These are phyloP conservation scores for Lavandula angustifolia DNA, from an alignment of 257 asterid species.

Conservation along the genomic window DNA sequence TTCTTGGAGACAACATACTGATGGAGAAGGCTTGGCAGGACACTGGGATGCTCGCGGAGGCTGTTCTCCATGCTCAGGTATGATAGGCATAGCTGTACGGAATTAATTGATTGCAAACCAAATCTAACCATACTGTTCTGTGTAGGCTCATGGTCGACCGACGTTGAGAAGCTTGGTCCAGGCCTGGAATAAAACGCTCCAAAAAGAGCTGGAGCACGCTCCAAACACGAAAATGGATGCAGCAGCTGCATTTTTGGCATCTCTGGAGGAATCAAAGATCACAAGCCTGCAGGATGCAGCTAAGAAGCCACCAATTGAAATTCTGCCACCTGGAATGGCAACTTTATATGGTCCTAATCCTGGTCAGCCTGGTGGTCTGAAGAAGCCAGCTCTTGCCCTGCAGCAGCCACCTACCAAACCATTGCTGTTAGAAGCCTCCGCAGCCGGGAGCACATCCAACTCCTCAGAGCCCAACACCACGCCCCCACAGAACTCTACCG, in stretches of 20 bases:
- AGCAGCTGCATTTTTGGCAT: constrained; percentile 89
- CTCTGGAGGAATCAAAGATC: constrained; percentile 92
- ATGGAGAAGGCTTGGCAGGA: constrained; percentile 99
- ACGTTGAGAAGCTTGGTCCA: constrained; percentile 82
- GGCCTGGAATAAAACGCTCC: constrained; percentile 87
- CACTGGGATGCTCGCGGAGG: constrained; percentile 99
- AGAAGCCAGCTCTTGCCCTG: constrained; percentile 52
- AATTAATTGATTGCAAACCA: neutral
- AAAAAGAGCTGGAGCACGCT: constrained; percentile 78
- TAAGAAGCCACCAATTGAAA: constrained; percentile 91
- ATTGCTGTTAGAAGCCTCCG: constrained; percentile 65
- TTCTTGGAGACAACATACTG: constrained; percentile 89
- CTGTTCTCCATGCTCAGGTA: constrained; percentile 96
- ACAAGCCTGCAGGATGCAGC: constrained; percentile 94
- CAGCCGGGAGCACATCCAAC: constrained; percentile 38
- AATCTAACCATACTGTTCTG: neutral
- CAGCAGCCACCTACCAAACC: constrained; percentile 68
- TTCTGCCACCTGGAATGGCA: constrained; percentile 96
- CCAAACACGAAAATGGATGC: constrained; percentile 84
- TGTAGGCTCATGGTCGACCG: constrained; percentile 96
- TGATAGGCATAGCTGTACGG: constrained; percentile 13
- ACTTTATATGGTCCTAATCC: constrained; percentile 94
- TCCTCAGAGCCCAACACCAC: constrained; percentile 36
- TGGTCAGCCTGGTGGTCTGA: constrained; percentile 72
- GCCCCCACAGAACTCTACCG: constrained; percentile 30